These are phyloP conservation scores for Parasarocladium wereldwijsianum DNA, from an alignment of 2,329 filamentous ascomycete species.

Conservation along the genomic window DNA sequence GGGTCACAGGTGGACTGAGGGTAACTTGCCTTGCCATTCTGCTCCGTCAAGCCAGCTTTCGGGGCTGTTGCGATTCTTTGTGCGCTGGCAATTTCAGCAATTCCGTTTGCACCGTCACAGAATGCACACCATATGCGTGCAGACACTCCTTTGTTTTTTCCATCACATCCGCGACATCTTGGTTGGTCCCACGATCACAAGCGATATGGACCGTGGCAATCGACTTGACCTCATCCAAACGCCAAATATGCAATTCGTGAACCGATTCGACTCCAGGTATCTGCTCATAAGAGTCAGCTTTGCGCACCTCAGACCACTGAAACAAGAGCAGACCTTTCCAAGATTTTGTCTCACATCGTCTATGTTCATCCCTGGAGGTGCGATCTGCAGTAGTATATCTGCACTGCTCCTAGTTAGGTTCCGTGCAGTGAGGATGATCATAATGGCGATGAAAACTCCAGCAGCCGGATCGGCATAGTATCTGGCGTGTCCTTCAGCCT, in stretches of 20 bases:
- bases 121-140: slow-evolving; percentile 60
- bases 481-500: slow-evolving; percentile 36
- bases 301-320: background rate
- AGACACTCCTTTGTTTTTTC: slow-evolving; percentile 53
- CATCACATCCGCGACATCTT: slow-evolving; percentile 44
- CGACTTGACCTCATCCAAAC: slow-evolving; percentile 53
- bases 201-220: slow-evolving; percentile 57
- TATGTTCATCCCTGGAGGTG: slow-evolving; percentile 42
- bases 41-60: too few relatives aligned
- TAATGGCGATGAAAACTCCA: slow-evolving; percentile 54
- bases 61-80: too few relatives aligned
- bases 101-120: slow-evolving; percentile 56
- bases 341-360: slow-evolving; percentile 55
- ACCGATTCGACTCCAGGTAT: slow-evolving; percentile 52
- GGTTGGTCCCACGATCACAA: slow-evolving; percentile 40
- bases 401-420: slow-evolving; percentile 49
- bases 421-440: slow-evolving; percentile 51
- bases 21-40: too few relatives aligned
- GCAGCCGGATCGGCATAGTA: slow-evolving; percentile 62
- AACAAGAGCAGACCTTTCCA: slow-evolving; percentile 32
- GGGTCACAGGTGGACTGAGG: too few relatives aligned
- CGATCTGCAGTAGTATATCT: slow-evolving; percentile 52
- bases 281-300: slow-evolving; percentile 17
- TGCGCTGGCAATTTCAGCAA: too few relatives aligned
- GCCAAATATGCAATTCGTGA: slow-evolving; percentile 63